Conservation (phyloP, 1,284 basidiomycete genomes). For the Pisolithus thermaeus region DNA sequence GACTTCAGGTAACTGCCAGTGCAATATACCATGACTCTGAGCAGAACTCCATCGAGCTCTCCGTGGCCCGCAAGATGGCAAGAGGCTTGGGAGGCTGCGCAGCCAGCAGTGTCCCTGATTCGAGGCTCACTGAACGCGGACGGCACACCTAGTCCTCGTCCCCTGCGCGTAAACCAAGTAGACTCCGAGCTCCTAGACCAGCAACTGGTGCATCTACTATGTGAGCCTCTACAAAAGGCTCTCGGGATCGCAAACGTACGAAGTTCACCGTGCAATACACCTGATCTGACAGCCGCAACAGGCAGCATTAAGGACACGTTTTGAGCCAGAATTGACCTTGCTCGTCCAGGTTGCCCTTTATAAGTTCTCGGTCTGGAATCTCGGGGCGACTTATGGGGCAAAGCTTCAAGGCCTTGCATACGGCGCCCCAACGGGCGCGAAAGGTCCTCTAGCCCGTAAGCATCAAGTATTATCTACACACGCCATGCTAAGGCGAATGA, state of each 20-base stretch:
- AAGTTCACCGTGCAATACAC: slow-evolving; percentile 10
- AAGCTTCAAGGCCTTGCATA: slow-evolving; percentile 85
- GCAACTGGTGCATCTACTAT: slow-evolving; percentile 80
- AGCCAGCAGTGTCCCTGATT: slow-evolving; percentile 46
- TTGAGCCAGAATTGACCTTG: slow-evolving; percentile 80
- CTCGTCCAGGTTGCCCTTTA: slow-evolving; percentile 77
- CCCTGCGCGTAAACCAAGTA: slow-evolving; percentile 84
- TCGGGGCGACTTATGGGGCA: slow-evolving; percentile 84
- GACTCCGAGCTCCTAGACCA: slow-evolving; percentile 92
- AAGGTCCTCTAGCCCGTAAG: slow-evolving; percentile 23
- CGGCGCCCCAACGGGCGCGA: slow-evolving; percentile 30
- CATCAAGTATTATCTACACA: slow-evolving; percentile 1
- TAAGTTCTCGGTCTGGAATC: slow-evolving; percentile 80
- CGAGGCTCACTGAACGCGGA: slow-evolving; percentile 32
- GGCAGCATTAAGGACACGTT: slow-evolving; percentile 57
- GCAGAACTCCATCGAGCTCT: slow-evolving; percentile 1
- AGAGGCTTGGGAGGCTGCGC: slow-evolving; percentile 56
- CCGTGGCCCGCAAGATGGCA: slow-evolving; percentile 41
- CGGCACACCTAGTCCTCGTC: slow-evolving; percentile 35
- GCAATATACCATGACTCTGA: slow-evolving; percentile 12
- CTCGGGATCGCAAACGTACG: slow-evolving; percentile 68
- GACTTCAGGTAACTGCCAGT: background rate
- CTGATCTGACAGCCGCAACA: slow-evolving; percentile 25
- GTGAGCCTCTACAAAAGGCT: slow-evolving; percentile 77
- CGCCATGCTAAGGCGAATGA: slow-evolving; percentile 9